Evolutionary conservation across 495 filamentous ascomycete species (phyloP).

Genomic region (Thermochaetoides thermophila): DNA sequence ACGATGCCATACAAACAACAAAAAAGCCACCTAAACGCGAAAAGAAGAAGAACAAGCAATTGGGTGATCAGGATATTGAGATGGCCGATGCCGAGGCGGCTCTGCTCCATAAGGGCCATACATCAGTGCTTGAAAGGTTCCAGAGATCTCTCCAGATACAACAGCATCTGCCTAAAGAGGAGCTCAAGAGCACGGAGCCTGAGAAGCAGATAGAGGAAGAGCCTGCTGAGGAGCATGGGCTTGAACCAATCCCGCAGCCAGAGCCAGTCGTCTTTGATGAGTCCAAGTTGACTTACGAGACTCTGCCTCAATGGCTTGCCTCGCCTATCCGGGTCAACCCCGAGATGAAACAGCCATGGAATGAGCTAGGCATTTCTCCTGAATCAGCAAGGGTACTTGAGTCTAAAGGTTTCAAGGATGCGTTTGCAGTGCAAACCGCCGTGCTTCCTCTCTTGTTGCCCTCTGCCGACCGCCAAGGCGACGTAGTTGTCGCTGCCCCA

Average conservation of each 20-base stretch:
- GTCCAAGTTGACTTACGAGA: slow-evolving; percentile 36
- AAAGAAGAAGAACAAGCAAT: slow-evolving; percentile 21
- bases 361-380: slow-evolving; percentile 35
- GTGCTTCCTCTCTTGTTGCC: slow-evolving; percentile 66
- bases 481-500: slow-evolving; percentile 74
- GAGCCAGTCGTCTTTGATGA: slow-evolving; percentile 38
- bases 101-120: slow-evolving; percentile 23
- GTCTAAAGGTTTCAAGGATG: slow-evolving; percentile 50
- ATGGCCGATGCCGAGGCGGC: slow-evolving; percentile 9
- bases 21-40: slow-evolving; percentile 12
- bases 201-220: slow-evolving; percentile 14
- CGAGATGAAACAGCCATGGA: slow-evolving; percentile 44
- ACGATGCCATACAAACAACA: slow-evolving; percentile 1
- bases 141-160: slow-evolving; percentile 28
- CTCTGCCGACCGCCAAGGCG: slow-evolving; percentile 40
- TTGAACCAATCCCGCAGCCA: slow-evolving; percentile 68
- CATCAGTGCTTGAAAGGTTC: slow-evolving; percentile 31
- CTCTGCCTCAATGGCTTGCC: slow-evolving; percentile 59
- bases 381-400: slow-evolving; percentile 39
- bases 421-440: slow-evolving; percentile 73
- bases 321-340: slow-evolving; percentile 50
- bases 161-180: slow-evolving; percentile 9
- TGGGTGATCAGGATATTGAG: slow-evolving; percentile 3
- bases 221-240: slow-evolving; percentile 41
- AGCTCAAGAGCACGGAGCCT: slow-evolving; percentile 16